phyloP scores from a whole-genome alignment of 2,329 filamentous ascomycete genomes.

The Fonsecaea monophora region DNA sequence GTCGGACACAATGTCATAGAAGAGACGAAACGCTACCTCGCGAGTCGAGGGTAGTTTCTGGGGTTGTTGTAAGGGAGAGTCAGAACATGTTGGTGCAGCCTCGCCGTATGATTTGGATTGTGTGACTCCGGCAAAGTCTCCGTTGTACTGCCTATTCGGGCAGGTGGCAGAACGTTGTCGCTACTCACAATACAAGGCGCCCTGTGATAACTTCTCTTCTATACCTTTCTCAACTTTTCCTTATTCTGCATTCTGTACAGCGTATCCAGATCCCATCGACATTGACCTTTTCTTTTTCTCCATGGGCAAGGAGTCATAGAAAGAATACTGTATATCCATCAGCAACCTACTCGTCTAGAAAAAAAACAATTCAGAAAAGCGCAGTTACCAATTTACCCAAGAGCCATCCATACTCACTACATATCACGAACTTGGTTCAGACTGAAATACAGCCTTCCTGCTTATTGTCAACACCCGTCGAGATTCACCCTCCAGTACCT shows the following conservation, averaged over 20 bases:
- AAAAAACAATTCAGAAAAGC: background rate
- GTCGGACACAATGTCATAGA: slow-evolving; percentile 22
- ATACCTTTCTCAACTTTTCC: background rate
- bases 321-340: background rate
- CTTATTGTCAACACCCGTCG: background rate
- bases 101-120: background rate
- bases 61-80: background rate
- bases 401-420: background rate
- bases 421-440: background rate
- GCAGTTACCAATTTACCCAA: background rate
- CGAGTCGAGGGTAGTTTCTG: background rate
- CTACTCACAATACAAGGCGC: background rate
- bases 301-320: background rate
- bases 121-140: background rate
- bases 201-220: slow-evolving; percentile 2
- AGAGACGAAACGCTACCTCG: slow-evolving; percentile 7
- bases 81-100: background rate
- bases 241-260: background rate
- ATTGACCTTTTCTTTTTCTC: background rate
- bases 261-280: background rate
- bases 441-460: background rate
- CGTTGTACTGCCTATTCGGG: background rate
- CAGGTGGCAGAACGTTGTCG: background rate
- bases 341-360: background rate
- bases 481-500: background rate